phyloP scores from a whole-genome alignment of 2,329 filamentous ascomycete genomes.

The Aphanocladium album region DNA sequence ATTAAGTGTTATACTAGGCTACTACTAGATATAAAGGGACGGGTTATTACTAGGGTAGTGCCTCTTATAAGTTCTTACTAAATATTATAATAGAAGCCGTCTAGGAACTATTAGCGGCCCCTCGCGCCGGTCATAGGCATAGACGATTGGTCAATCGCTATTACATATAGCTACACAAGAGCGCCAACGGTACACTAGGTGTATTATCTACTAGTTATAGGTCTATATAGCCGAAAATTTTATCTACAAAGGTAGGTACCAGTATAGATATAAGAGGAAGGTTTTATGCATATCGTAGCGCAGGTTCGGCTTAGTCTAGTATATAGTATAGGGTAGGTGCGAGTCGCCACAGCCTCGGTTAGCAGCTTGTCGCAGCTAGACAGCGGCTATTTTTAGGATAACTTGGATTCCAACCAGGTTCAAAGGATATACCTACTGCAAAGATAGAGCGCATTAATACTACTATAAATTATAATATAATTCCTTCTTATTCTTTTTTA shows the following conservation, averaged over 20 bases:
- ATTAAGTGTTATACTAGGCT: no score
- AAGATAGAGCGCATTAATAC: no score
- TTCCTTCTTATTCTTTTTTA: no score
- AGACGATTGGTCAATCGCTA: neutral
- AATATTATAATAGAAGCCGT: neutral
- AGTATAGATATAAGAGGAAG: neutral
- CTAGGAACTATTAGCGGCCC: neutral
- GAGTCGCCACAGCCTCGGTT: no score
- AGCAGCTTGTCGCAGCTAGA: no score
- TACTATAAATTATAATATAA: no score
- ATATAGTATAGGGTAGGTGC: no score
- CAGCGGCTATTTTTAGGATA: no score
- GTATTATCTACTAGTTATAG: neutral
- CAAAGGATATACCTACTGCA: no score
- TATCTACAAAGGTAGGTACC: neutral
- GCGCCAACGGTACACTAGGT: neutral
- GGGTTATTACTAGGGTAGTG: neutral
- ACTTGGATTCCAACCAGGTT: no score
- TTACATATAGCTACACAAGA: neutral
- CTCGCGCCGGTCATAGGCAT: neutral
- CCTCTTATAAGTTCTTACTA: neutral
- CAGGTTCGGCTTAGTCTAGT: no score
- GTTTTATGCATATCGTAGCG: no score
- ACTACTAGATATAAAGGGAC: neutral
- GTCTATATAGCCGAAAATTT: neutral